These are phyloP conservation scores for Fennellomyces sp. DNA, from an alignment of 371 early-diverging fungal species.

Conservation along the genomic window DNA sequence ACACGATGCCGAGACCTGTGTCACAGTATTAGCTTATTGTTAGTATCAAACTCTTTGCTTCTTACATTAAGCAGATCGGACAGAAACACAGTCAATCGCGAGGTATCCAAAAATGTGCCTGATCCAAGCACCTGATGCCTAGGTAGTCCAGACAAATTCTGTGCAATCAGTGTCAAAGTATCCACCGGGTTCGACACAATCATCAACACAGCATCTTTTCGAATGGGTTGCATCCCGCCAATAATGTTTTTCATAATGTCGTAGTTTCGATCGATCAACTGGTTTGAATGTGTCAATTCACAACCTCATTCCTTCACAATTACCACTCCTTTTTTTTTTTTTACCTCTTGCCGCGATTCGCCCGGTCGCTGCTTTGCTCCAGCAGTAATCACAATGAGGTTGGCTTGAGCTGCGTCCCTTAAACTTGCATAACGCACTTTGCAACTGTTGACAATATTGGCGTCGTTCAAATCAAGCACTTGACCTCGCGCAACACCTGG, in stretches of 20 bases:
- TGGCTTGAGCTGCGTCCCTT: constrained; percentile 81
- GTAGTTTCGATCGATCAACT: constrained; percentile 82
- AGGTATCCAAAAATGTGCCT: constrained; percentile 84
- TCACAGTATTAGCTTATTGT: no score
- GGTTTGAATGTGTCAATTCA: not conserved
- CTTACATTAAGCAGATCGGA: constrained; percentile 56
- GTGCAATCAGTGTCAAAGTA: constrained; percentile 81
- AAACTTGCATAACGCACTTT: constrained; percentile 58
- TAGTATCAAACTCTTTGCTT: no score
- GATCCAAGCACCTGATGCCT: constrained; percentile 82
- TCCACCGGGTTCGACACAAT: constrained; percentile 88
- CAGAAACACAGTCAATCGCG: constrained; percentile 72
- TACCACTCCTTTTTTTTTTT: not conserved
- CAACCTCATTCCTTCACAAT: not conserved
- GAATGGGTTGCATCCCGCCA: constrained; percentile 76
- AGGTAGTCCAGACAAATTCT: constrained; percentile 79
- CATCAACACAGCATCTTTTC: constrained; percentile 68
- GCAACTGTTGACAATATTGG: constrained; percentile 69
- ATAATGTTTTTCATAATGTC: constrained; percentile 74
- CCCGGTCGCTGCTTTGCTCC: constrained; percentile 85
- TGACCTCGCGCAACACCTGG: constrained; percentile 73
- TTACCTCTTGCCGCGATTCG: constrained; percentile 70
- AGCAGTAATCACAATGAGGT: constrained; percentile 87
- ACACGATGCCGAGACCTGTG: constrained; percentile 64
- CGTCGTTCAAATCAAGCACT: constrained; percentile 79